These are phyloP conservation scores for Nakazawaea ernobii DNA, from an alignment of 805 yeast species.

Conservation along the genomic window DNA sequence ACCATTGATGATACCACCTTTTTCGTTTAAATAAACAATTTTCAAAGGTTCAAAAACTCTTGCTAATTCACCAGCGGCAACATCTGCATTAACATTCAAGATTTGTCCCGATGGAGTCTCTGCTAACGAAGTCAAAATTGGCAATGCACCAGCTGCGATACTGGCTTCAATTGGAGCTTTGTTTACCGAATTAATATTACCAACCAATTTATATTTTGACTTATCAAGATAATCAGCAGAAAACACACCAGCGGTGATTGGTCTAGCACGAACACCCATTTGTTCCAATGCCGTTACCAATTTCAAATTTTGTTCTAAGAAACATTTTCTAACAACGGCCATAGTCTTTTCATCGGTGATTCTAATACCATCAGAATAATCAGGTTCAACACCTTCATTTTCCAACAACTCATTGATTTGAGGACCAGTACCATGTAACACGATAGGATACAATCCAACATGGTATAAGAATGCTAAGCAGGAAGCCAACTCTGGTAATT, in stretches of 20 bases:
- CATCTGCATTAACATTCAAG: constrained; percentile 96
- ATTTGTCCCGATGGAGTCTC: constrained; percentile 97
- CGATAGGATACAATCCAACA: constrained; percentile 95
- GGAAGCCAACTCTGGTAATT: constrained; percentile 87
- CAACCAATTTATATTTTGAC: constrained; percentile 88
- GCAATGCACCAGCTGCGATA: constrained; percentile 93
- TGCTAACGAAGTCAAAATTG: constrained; percentile 92
- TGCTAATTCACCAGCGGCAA: constrained; percentile 97
- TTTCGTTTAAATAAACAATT: constrained; percentile 93
- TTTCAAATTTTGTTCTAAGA: constrained; percentile 90
- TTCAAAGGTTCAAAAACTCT: constrained; percentile 95
- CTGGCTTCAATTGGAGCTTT: constrained; percentile 90
- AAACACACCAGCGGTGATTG: constrained; percentile 97
- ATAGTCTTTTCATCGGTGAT: constrained; percentile 92
- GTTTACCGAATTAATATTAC: constrained; percentile 80
- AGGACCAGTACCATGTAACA: constrained; percentile 98
- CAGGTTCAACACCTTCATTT: constrained; percentile 92
- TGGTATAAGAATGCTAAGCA: constrained; percentile 95
- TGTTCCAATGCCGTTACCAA: constrained; percentile 93
- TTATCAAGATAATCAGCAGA: constrained; percentile 87
- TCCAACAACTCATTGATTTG: constrained; percentile 94
- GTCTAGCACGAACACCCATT: constrained; percentile 97
- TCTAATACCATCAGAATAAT: constrained; percentile 93
- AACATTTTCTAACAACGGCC: constrained; percentile 93
- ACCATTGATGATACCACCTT: constrained; percentile 96